Base-by-base conservation (phyloP, 2,329 filamentous ascomycete genomes). In the Paraconiothyrium brasiliense region DNA sequence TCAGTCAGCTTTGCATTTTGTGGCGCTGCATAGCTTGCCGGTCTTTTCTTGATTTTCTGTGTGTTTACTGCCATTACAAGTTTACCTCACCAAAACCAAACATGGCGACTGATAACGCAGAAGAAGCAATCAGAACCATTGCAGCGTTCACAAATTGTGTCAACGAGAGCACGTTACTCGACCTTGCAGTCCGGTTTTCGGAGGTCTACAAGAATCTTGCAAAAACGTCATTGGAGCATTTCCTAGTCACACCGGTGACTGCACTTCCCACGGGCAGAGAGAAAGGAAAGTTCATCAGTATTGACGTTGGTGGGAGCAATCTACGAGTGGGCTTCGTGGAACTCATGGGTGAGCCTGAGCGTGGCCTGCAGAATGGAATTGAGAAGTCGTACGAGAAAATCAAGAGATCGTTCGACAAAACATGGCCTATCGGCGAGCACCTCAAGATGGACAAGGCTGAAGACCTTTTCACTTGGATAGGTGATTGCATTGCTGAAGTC, bases 391-490 rank as follows among this genome's bases (percentile, higher is more conserved):
- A 68, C 22, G 64, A 68, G 46, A 84, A 84, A 47, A 81, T 90
- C 35, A 82, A 82, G 39, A 83, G 89, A 50, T 85, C 86, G 5
- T 79, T 92, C 58, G 91, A 93, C 74, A 89, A 84, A 66, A 87
- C 86, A 57, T 93, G 91, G 90, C 87, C 90, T 8, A 94, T 94
- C 68, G 86, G 85, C 51, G 87, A 93, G 46, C 86, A 90, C 58
- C 79, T 93, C 64, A 93, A 93, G 73, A 87, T 86, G 76, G 88
- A 93, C 67, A 89, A 93, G 65, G 87, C 90, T 1, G 88, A 92
- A 59, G 88, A 89, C 60, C 81, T 94, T 2, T 95, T 95, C 76
- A 79, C 84, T n/a, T 95, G 92, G 92, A 92, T 95, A 67, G 92
- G 92, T 30, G 83, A 86, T 68, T 91, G 90, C 71, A 92, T 95